Conservation (phyloP, 2,329 filamentous ascomycete genomes). For the Penicillium sp. region DNA sequence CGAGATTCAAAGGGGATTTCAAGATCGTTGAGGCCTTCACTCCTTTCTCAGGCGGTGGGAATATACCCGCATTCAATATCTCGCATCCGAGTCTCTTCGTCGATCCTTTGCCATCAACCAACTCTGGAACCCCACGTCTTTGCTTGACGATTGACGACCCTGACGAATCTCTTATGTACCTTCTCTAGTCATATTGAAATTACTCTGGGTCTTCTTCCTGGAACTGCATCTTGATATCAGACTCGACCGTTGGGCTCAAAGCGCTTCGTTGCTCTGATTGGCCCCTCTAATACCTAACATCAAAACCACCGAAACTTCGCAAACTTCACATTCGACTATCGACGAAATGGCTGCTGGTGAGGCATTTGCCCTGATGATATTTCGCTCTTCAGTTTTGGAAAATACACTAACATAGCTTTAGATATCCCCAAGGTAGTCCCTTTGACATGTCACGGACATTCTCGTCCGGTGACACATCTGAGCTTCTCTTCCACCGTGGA, state of each 20-base stretch:
- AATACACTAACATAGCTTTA: conserved; percentile 12
- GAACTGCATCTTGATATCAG: conserved; percentile 8
- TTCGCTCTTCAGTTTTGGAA: neutral
- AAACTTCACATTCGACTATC: conserved; percentile 7
- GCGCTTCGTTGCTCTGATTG: conserved; percentile 3
- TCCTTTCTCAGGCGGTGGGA: conserved; percentile 11
- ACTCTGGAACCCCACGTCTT: conserved; percentile 16
- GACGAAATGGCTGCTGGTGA: conserved; percentile 20
- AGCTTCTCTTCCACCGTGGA: conserved; percentile 83
- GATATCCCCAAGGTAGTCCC: conserved; percentile 69
- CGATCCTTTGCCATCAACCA: conserved; percentile 16
- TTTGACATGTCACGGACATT: conserved; percentile 92
- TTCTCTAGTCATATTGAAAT: conserved; percentile 24
- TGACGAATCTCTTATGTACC: conserved; percentile 42
- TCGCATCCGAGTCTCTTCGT: conserved; percentile 11
- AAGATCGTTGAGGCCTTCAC: conserved; percentile 5
- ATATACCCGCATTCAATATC: conserved; percentile 10
- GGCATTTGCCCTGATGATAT: conserved; percentile 1
- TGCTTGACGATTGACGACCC: conserved; percentile 43
- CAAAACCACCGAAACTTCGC: conserved; percentile 5
- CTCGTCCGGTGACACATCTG: conserved; percentile 86
- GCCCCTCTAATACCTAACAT: conserved; percentile 6
- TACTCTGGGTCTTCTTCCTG: conserved; percentile 14
- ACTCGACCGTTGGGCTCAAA: neutral
- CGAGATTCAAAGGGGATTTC: conserved; percentile 1